Conservation (phyloP, 2,329 filamentous ascomycete species). For the Coniochaeta ligniaria region DNA sequence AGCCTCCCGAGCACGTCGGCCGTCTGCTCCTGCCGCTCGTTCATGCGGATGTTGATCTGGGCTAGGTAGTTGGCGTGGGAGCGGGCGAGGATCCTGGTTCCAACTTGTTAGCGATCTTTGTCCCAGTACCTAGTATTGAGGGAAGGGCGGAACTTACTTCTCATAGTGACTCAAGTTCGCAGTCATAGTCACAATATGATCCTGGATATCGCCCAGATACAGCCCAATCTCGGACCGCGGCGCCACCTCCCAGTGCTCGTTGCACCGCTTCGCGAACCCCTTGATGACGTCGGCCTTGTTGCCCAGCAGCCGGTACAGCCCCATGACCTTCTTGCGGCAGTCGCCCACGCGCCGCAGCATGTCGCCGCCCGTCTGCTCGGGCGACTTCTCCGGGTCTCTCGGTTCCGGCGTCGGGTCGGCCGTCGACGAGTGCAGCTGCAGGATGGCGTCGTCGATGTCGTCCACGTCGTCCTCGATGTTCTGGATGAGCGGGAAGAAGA, state of each 20-base stretch:
- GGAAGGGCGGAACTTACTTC: slow-evolving; percentile 51
- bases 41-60: slow-evolving; percentile 98
- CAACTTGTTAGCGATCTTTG: neutral
- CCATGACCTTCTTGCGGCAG: slow-evolving; percentile 96
- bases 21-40: slow-evolving; percentile 92
- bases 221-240: slow-evolving; percentile 94
- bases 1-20: slow-evolving; percentile 91
- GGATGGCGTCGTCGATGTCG: slow-evolving; percentile 87
- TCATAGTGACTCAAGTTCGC: slow-evolving; percentile 94
- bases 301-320: slow-evolving; percentile 81
- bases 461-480: slow-evolving; percentile 94
- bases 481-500: slow-evolving; percentile 87
- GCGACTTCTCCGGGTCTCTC: slow-evolving; percentile 32
- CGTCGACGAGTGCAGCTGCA: slow-evolving; percentile 66
- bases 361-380: slow-evolving; percentile 52
- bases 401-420: slow-evolving; percentile 26
- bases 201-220: slow-evolving; percentile 95
- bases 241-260: slow-evolving; percentile 95
- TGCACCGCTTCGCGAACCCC: slow-evolving; percentile 96
- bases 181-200: slow-evolving; percentile 99
- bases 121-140: neutral
- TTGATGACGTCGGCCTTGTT: slow-evolving; percentile 99
- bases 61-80: slow-evolving; percentile 97
- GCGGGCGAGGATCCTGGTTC: slow-evolving; percentile 69
- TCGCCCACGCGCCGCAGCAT: slow-evolving; percentile 92